Evolutionary conservation across 177 flowering plant species (phyloP), one percentile per base, ranked within the genome.

Genomic region (Vitis hybrid): DNA sequence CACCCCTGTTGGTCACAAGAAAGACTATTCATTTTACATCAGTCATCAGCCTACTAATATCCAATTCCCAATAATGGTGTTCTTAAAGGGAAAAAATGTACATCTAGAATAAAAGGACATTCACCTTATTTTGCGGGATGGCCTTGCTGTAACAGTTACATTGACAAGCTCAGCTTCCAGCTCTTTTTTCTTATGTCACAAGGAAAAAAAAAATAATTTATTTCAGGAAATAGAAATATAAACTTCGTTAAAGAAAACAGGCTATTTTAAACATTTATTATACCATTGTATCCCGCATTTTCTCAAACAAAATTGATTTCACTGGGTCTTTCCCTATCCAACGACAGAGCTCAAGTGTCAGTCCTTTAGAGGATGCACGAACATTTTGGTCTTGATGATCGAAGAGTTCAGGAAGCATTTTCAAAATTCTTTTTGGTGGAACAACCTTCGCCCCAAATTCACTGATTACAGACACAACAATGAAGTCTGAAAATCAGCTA

Each of bases 311-410:
- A 55, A 93, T 93, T 31, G 97, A 87, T 70, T 94, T 96, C 13
- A 96, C 97, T 48, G 97, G 86, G 50, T 96, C 99, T 76, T 96
- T 96, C 26, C 99, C 98, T 74, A 93, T 93, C 99, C 99, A 96
- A 55, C 99, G 99, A 70, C 97, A 96, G 73, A 96, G 92, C 83
- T 96, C 99, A 59, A 96, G 89, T 11, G 99, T 96, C 80, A 96
- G 74, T 31, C 99, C 99, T 79, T 96, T 96, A 3, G 99, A 86
- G 16, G 87, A 96, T 58, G 98, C 97, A 77, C 98, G 97, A 49
- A 96, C 99, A 88, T 93, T 89, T 78, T 96, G 98, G 77, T 96
- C 99, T 87, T 90, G 99, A 80, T 96, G 99, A 67, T 96, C 98
- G 80, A 96, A 96, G 52, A 96, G 97, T 75, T 96, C 99, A 59